Conservation (phyloP, 345 rosid genomes). For the Linum lewisii region DNA sequence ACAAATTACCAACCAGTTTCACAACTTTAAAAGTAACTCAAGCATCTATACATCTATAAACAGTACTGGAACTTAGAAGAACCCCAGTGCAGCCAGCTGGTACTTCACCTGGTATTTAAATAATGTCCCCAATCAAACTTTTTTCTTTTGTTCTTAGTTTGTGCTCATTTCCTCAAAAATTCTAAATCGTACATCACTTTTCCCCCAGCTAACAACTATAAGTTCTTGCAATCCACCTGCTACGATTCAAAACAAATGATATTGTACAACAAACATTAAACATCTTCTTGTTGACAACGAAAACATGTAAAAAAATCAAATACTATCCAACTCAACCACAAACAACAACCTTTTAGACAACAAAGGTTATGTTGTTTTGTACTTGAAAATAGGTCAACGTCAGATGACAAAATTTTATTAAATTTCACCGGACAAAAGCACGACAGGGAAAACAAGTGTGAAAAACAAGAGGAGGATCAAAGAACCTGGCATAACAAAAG, state of each 20-base stretch:
- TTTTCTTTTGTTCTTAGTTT: no score
- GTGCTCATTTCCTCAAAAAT: no score
- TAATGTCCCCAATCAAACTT: neutral
- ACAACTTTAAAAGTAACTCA: neutral
- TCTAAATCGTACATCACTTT: neutral
- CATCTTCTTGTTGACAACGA: neutral
- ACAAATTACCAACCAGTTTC: neutral
- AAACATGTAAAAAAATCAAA: neutral
- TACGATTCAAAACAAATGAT: neutral
- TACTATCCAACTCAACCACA: neutral
- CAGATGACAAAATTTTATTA: constrained; percentile 1
- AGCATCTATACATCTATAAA: neutral
- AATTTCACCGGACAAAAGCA: constrained; percentile 7
- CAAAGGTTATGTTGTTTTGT: neutral
- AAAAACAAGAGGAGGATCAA: neutral
- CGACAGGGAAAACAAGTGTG: neutral
- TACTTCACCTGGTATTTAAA: neutral
- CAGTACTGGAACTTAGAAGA: neutral
- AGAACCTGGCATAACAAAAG: neutral
- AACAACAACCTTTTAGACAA: neutral
- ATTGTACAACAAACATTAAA: neutral
- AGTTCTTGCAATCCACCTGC: neutral
- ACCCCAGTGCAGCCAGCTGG: no score
- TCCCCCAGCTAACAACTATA: neutral
- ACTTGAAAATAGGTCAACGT: constrained; percentile 7